Base-by-base conservation (phyloP, 2,329 filamentous ascomycete genomes). In the Colletotrichum ledebouriae region DNA sequence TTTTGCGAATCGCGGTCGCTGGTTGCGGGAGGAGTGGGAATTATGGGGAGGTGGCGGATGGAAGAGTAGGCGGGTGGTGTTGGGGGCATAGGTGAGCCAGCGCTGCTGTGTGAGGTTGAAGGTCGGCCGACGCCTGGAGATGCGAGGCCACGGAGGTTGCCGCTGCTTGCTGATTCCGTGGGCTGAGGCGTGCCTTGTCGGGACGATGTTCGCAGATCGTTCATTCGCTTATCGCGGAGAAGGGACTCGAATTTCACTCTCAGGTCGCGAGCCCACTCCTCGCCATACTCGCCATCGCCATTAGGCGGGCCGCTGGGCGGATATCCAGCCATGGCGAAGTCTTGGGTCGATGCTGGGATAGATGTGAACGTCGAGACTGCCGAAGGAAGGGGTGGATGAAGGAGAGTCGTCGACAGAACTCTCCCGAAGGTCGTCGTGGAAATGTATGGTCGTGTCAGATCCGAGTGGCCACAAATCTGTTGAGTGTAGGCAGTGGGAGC, bases 201-300 rank as follows among this genome's bases (percentile, higher is more conserved):
- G 58, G 80, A 76, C 22, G 74, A 73, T 6, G 77, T 73, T 59
- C 81, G 80, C 39, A 98, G 85, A 71, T 94, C 92, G 78, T 93
- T 94, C 84, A 97, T 89, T 78, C 94, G 89, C 83, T 93, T 94
- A 66, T 92, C 94, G 78, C 93, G 91, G 76, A 98, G 86, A 69
- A 97, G 84, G 72, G 94, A 91, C 78, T 97, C 93, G 79, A 98
- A 98, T 76, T 94, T 92, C 74, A 91, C 83, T 59, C 92, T 91
- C 74, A 98, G 83, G 68, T 94, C 92, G 74, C 89, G 86, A 29
- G 94, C 93, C 89, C 90, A 93, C 75, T 87, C 86, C 76, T 94
- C 92, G 76, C 91, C 90, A 74, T 88, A 87, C 6, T 84, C 81
- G 44, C 75, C 78, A 71, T 74, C 73, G 49, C 75, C 69, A 60